Base-by-base conservation (phyloP, 768 basidiomycete genomes). In the Boletus rufocinnamomeus region DNA sequence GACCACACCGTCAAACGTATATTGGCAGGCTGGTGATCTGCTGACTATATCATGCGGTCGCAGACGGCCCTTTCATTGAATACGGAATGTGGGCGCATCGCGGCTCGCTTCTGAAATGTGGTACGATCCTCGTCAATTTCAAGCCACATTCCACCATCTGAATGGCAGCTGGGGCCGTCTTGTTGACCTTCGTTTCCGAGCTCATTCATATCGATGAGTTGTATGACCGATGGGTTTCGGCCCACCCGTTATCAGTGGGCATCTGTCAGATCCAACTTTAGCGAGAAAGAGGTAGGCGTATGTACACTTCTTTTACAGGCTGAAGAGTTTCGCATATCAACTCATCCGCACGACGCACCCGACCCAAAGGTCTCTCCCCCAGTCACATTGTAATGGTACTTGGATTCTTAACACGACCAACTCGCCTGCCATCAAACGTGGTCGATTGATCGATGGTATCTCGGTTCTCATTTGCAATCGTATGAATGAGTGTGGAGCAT, bases 221-320 rank as follows among this genome's bases (percentile, higher is more conserved):
- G 30, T 30, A 30, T 30, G 30, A 9, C 9, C 8, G 30, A 30
- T 30, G 8, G 9, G 8, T 30, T 30, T 30, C 30, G 30, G 30
- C 30, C 2, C 30, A 9, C 3, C 30, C 30, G 30, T 30, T 30
- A 30, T 30, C 9, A 30, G 30, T 30, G 30, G 30, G 1, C 30
- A 30, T 19, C 27, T 43, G 4, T 40, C 21, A 3, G 9, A 13
- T n/a, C 30, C n/a, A 4, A 28, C 44, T 27, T n/a, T 25, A 38
- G 27, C 4, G 23, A 37, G 7, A 41, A 23, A 49, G 21, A 10
- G 54, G 51, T 51, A 17, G 17, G 50, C 6, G 32, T 43, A 30
- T 50, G 63, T 49, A 44, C 52, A 53, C 21, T 41, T 60, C 44
- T 34, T 30, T 14, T n/a, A 17, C 32, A n/a, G 23, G 51, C 19